Base-by-base conservation (phyloP, 805 yeast genomes). In the Ogataea kodamae region DNA sequence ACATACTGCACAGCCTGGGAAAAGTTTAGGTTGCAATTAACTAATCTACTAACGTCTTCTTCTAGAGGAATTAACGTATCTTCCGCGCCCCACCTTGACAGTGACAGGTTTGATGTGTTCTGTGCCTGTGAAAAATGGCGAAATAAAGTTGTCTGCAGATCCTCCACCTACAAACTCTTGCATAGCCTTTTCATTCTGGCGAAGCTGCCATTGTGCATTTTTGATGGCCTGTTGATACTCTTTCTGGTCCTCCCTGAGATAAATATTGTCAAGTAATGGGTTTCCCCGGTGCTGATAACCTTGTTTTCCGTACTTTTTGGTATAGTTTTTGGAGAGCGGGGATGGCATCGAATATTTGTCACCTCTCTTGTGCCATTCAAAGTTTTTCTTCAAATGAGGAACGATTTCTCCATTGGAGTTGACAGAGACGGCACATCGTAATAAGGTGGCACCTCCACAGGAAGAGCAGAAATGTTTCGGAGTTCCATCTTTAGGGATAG, bases 91-190 rank as follows among this genome's bases (percentile, higher is more conserved):
- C n/a, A 90, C 84, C 40, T 71, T 75, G 13, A 88, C 89, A 19
- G 83, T 79, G 16, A 79, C 72, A 19, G 72, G 67, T 46, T 68
- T 57, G 11, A 63, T 50, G 31, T 55, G 55, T 56, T 78, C 73
- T 39, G 71, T 63, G n/a, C 81, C 76, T 22, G 78, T 68, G 24
- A 68, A 73, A 36, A 92, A 92, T n/a, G 98, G 98, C 9, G 96
- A 82, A 31, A 83, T 77, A 47, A 78, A 78, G 49, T 83, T 83
- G 61, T 82, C 85, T 34, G 97, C 89, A 34, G 88, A 78, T 5
- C 92, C 92, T n/a, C 95, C 95, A 11, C 97, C 96, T 31, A 89
- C 79, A 81, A 94, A 92, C 50, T 86, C 87, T 47, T 81, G 79
- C 43, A 88, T 64, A 37, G 83, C 67, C 57, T 89, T 89, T 52